Percentiles rank a stretch among this genome's conserved stretches.
Evolutionary conservation across 352 stramenopile species (phyloP).

Genomic region (Phytophthora europaea): DNA sequence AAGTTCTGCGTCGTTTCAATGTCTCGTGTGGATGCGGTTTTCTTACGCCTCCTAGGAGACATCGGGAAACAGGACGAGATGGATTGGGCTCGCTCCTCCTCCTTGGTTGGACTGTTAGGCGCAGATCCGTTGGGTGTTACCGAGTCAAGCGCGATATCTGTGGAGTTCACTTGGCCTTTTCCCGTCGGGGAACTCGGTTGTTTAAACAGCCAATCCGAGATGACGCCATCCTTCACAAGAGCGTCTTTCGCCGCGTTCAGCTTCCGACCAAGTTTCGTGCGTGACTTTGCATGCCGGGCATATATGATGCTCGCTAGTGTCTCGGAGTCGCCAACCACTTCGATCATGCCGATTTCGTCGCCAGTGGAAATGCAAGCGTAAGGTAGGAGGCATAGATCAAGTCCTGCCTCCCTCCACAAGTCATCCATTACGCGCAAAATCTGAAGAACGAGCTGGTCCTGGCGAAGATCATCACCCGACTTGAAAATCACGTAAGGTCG

Average conservation of each 20-base stretch:
- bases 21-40: constrained; percentile 42
- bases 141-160: constrained; percentile 20
- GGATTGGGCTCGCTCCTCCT: constrained; percentile 22
- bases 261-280: constrained; percentile 73
- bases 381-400: constrained; percentile 88
- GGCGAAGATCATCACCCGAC: constrained; percentile 92
- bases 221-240: constrained; percentile 62
- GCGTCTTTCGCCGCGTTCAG: constrained; percentile 77
- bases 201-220: constrained; percentile 82
- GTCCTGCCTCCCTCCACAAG: constrained; percentile 85
- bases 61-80: constrained; percentile 68
- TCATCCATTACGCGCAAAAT: constrained; percentile 93
- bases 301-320: constrained; percentile 92
- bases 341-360: constrained; percentile 89
- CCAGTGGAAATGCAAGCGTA: constrained; percentile 93
- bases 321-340: constrained; percentile 89
- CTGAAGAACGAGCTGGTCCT: constrained; percentile 95
- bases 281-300: constrained; percentile 66
- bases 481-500: constrained; percentile 93
- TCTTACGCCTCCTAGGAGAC: constrained; percentile 48
- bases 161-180: constrained; percentile 6
- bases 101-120: constrained; percentile 25
- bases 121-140: constrained; percentile 20
- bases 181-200: constrained; percentile 9
- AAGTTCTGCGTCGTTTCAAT: constrained; percentile 89